Percentiles rank a stretch among this genome's conserved stretches.
Conservation (phyloP, 2,329 filamentous ascomycete species). For the Colletotrichum sp. region DNA sequence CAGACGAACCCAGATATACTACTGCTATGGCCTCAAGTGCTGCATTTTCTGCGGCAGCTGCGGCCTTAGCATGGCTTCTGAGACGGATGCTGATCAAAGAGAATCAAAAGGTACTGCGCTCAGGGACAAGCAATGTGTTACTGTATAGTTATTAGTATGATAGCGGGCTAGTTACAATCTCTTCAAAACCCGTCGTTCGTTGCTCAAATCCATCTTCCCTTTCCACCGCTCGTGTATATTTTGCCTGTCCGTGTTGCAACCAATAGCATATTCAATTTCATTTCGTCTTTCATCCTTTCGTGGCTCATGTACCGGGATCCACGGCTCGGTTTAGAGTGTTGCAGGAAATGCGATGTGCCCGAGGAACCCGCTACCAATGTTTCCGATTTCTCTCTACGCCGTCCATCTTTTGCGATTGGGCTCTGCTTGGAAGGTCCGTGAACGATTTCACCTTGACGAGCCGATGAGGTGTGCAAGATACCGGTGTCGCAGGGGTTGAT, state of each 20-base stretch:
- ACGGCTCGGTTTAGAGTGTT: too few relatives aligned
- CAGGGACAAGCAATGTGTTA: not conserved
- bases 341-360: too few relatives aligned
- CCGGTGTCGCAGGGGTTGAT: too few relatives aligned
- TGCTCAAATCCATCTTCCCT: not conserved
- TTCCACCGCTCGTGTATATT: not conserved
- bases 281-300: too few relatives aligned
- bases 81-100: constrained; percentile 22
- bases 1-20: constrained; percentile 14
- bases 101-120: constrained; percentile 17
- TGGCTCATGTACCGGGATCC: too few relatives aligned
- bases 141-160: not conserved
- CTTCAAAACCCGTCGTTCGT: not conserved
- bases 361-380: not conserved
- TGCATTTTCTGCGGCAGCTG: constrained; percentile 26
- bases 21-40: constrained; percentile 22
- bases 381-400: not conserved
- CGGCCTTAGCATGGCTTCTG: constrained; percentile 20
- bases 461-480: too few relatives aligned
- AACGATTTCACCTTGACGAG: too few relatives aligned
- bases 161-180: not conserved
- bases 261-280: too few relatives aligned
- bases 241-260: too few relatives aligned
- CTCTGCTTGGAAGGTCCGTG: too few relatives aligned
- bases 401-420: not conserved